These are phyloP conservation scores for Fragaria ananassa DNA, from an alignment of 306 rosid genomes.

Conservation along the genomic window DNA sequence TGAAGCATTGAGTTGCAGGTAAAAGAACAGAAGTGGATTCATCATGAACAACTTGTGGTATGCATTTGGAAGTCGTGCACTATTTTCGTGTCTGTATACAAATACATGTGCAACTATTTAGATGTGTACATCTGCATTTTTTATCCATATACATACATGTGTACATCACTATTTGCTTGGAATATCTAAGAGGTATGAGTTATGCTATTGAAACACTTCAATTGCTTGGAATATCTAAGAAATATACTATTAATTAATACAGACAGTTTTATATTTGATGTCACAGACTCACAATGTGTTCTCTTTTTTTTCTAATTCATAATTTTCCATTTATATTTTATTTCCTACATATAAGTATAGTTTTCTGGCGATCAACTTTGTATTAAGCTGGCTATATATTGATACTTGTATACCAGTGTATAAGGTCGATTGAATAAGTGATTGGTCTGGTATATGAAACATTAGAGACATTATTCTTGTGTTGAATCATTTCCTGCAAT, in stretches of 20 bases:
- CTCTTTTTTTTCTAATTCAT: background rate
- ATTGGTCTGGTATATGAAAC: background rate
- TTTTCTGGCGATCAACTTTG: background rate
- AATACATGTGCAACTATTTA: no score
- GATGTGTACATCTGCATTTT: no score
- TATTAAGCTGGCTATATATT: background rate
- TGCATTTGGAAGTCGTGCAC: no score
- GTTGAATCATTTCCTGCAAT: background rate
- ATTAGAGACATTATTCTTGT: background rate
- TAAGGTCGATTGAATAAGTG: background rate
- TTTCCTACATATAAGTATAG: background rate
- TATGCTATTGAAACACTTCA: constrained; percentile 96
- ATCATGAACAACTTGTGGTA: no score
- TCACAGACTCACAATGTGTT: constrained; percentile 2
- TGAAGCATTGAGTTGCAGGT: no score
- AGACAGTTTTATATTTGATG: background rate
- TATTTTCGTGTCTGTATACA: no score
- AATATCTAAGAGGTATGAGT: constrained; percentile 34
- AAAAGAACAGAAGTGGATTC: no score
- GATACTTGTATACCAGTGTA: background rate
- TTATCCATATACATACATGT: no score
- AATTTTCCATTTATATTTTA: constrained; percentile 2
- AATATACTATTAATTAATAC: constrained; percentile 37
- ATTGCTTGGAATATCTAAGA: constrained; percentile 94
- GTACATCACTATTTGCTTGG: no score